Evolutionary conservation across 2,329 filamentous ascomycete genomes (phyloP).

Genomic region (Botrytis medusae): DNA sequence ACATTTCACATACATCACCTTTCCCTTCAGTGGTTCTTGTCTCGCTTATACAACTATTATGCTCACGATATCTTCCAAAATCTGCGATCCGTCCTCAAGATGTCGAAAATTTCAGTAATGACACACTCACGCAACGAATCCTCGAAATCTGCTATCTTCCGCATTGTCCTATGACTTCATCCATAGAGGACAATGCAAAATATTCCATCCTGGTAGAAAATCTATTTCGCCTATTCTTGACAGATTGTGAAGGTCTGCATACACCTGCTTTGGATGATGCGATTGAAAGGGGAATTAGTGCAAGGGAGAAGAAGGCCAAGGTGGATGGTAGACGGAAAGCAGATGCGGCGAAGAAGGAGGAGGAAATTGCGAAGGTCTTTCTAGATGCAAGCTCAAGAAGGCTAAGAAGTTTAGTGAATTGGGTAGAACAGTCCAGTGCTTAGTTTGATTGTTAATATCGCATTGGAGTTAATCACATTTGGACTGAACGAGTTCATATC

Average conservation of each 20-base stretch:
- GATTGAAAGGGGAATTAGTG: slow-evolving; percentile 53
- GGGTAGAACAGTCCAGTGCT: slow-evolving; percentile 23
- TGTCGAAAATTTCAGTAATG: slow-evolving; percentile 33
- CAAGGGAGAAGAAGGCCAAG: slow-evolving; percentile 48
- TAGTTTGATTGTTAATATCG: neutral
- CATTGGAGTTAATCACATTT: neutral
- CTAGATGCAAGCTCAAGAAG: slow-evolving; percentile 39
- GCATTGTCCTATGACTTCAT: slow-evolving; percentile 49
- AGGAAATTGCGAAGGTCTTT: slow-evolving; percentile 31
- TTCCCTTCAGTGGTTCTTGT: slow-evolving; percentile 44
- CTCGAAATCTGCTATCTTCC: slow-evolving; percentile 56
- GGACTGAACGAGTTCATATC: neutral
- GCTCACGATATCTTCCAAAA: slow-evolving; percentile 47
- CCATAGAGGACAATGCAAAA: slow-evolving; percentile 55
- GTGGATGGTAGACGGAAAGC: slow-evolving; percentile 46
- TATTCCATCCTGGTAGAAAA: slow-evolving; percentile 56
- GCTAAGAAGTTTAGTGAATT: slow-evolving; percentile 36
- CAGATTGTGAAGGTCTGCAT: slow-evolving; percentile 35
- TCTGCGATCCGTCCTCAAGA: slow-evolving; percentile 42
- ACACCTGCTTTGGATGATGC: slow-evolving; percentile 44
- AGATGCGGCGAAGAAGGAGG: slow-evolving; percentile 33
- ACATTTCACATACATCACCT: slow-evolving; percentile 42
- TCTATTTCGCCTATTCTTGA: slow-evolving; percentile 49
- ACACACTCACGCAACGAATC: slow-evolving; percentile 49
- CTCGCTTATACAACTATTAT: slow-evolving; percentile 53